Percentiles rank a stretch among this genome's conserved stretches.
Evolutionary conservation across 2,329 filamentous ascomycete species (phyloP).

Genomic region (Alternaria infectoria): DNA sequence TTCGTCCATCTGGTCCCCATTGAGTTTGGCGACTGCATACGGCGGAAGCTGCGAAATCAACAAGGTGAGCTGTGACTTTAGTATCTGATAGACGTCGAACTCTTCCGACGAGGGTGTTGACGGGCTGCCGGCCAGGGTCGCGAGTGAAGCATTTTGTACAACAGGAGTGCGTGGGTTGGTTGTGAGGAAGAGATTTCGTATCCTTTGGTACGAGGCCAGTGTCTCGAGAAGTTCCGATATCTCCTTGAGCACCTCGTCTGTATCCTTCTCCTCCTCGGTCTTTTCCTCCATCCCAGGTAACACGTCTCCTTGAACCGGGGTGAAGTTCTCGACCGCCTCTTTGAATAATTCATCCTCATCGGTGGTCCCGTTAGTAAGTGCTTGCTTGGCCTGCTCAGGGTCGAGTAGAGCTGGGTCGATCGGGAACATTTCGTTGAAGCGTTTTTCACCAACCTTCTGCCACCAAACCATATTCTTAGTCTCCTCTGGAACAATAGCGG

Average conservation of each 20-base stretch:
- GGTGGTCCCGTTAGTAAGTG: conserved; percentile 43
- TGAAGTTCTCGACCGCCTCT: conserved; percentile 48
- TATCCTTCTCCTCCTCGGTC: conserved; percentile 63
- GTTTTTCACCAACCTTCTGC: conserved; percentile 71
- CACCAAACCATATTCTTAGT: conserved; percentile 76
- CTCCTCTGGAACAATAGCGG: conserved; percentile 71
- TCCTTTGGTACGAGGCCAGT: conserved; percentile 78
- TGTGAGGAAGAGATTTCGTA: conserved; percentile 73
- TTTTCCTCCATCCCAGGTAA: conserved; percentile 38
- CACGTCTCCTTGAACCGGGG: conserved; percentile 33
- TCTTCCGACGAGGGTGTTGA: conserved; percentile 69
- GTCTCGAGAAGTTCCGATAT: conserved; percentile 79
- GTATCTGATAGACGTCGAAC: conserved; percentile 68
- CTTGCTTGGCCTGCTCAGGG: conserved; percentile 47
- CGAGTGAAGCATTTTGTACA: conserved; percentile 70
- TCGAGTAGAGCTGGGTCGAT: conserved; percentile 53
- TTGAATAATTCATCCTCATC: conserved; percentile 47
- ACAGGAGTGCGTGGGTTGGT: conserved; percentile 70
- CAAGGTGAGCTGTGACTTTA: conserved; percentile 76
- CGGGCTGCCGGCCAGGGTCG: conserved; percentile 60
- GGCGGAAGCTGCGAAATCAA: conserved; percentile 80
- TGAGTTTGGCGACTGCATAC: conserved; percentile 83
- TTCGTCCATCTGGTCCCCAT: conserved; percentile 84
- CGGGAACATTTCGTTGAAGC: conserved; percentile 69
- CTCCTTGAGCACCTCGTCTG: conserved; percentile 73